These are phyloP conservation scores for Solanum tacnaense DNA, from an alignment of 257 asterid genomes.

Conservation along the genomic window DNA sequence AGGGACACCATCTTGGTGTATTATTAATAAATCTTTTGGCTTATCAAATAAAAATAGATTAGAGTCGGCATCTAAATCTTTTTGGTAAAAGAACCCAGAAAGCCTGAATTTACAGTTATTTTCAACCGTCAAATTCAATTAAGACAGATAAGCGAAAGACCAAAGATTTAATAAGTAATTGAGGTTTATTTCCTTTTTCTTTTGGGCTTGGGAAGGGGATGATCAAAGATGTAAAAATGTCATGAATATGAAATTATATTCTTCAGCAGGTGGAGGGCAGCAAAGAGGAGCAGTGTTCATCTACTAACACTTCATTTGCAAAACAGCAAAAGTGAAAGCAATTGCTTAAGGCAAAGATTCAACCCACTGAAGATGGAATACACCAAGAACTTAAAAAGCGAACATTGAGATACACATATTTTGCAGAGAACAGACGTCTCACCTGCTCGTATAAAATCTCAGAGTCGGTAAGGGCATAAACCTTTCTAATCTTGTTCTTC, in stretches of 20 bases:
- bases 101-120: neutral
- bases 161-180: neutral
- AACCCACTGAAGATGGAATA: neutral
- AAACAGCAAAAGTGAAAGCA: neutral
- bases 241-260: neutral
- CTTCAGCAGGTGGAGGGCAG: neutral
- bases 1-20: neutral
- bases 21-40: neutral
- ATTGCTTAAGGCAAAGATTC: neutral
- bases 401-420: neutral
- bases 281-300: neutral
- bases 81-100: neutral
- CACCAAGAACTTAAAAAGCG: neutral
- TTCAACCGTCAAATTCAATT: neutral
- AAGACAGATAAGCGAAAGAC: neutral
- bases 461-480: slow-evolving; percentile 68
- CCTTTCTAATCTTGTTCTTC: slow-evolving; percentile 30
- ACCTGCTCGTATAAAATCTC: slow-evolving; percentile 66
- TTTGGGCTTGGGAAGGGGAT: neutral
- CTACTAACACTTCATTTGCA: neutral
- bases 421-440: neutral
- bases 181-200: neutral
- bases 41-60: neutral
- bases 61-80: neutral
- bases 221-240: neutral